Conservation (phyloP, 2,329 filamentous ascomycete genomes). For the Colletotrichum shisoi region DNA sequence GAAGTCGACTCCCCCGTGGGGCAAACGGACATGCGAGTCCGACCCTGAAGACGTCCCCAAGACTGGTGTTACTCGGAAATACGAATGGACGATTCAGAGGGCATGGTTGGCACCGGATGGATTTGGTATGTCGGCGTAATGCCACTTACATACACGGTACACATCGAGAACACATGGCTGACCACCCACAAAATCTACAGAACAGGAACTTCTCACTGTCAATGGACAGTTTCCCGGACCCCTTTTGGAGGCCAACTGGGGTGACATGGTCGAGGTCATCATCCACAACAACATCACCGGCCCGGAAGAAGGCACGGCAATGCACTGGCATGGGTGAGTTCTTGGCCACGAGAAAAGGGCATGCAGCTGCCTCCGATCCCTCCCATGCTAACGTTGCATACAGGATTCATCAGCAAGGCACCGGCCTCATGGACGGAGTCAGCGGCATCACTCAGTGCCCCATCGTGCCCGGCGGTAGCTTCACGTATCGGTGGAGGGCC, state of each 20-base stretch:
- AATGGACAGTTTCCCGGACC: slow-evolving; percentile 33
- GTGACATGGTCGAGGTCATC: slow-evolving; percentile 27
- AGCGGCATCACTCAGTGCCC: slow-evolving; percentile 58
- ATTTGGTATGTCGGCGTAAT: slow-evolving; percentile 17
- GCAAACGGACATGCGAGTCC: slow-evolving; percentile 21
- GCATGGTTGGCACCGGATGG: slow-evolving; percentile 29
- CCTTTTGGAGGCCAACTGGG: slow-evolving; percentile 35
- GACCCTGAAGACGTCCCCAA: slow-evolving; percentile 31
- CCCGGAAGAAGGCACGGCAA: slow-evolving; percentile 35
- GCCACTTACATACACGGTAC: no score
- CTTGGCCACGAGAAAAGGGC: background rate
- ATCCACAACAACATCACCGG: slow-evolving; percentile 36
- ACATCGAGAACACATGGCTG: background rate
- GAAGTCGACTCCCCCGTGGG: slow-evolving; percentile 21
- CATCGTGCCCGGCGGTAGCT: slow-evolving; percentile 59
- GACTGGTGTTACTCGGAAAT: slow-evolving; percentile 30
- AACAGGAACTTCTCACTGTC: slow-evolving; percentile 24
- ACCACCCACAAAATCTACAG: background rate
- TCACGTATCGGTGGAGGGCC: slow-evolving; percentile 65
- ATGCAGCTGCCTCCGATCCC: background rate
- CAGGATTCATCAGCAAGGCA: slow-evolving; percentile 32
- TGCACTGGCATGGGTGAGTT: slow-evolving; percentile 37
- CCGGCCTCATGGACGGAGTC: slow-evolving; percentile 60
- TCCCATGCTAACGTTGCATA: background rate
- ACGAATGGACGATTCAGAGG: slow-evolving; percentile 34